Conservation (phyloP, 2,329 filamentous ascomycete genomes). For the Exutisphaerella laricina region DNA sequence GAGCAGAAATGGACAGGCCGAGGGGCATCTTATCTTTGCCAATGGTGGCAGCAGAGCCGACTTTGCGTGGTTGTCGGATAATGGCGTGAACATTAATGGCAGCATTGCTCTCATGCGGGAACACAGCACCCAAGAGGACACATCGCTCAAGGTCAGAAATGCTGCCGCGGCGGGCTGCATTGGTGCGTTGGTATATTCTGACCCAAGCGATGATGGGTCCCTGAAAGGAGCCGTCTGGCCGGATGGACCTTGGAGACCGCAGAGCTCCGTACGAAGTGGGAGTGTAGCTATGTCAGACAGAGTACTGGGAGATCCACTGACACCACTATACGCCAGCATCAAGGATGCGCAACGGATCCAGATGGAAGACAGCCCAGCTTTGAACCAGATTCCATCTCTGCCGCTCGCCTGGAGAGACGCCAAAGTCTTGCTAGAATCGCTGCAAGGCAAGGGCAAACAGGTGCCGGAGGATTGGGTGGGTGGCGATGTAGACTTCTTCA, state of each 20-base stretch:
- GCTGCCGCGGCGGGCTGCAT: constrained; percentile 80
- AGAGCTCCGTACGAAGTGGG: constrained; percentile 75
- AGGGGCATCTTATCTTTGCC: constrained; percentile 80
- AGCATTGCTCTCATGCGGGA: constrained; percentile 81
- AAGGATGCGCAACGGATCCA: constrained; percentile 60
- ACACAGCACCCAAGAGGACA: constrained; percentile 66
- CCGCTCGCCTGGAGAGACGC: constrained; percentile 89
- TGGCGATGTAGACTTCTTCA: constrained; percentile 58
- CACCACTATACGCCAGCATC: constrained; percentile 75
- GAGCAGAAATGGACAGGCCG: constrained; percentile 79
- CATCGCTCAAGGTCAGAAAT: constrained; percentile 78
- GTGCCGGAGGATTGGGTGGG: constrained; percentile 67
- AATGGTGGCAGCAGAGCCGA: constrained; percentile 87
- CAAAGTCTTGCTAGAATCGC: constrained; percentile 65
- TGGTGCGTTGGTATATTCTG: constrained; percentile 88
- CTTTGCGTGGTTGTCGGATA: constrained; percentile 65
- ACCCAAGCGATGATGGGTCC: constrained; percentile 72
- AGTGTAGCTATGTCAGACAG: constrained; percentile 74
- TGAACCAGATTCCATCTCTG: constrained; percentile 81
- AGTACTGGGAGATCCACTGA: constrained; percentile 86
- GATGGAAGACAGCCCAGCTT: constrained; percentile 62
- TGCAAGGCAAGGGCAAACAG: constrained; percentile 67
- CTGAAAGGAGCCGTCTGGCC: constrained; percentile 65
- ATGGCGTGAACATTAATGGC: constrained; percentile 67
- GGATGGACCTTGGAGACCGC: constrained; percentile 71